These are phyloP conservation scores for Globisporangium apiculatum DNA, from an alignment of 352 stramenopile genomes.

Conservation along the genomic window DNA sequence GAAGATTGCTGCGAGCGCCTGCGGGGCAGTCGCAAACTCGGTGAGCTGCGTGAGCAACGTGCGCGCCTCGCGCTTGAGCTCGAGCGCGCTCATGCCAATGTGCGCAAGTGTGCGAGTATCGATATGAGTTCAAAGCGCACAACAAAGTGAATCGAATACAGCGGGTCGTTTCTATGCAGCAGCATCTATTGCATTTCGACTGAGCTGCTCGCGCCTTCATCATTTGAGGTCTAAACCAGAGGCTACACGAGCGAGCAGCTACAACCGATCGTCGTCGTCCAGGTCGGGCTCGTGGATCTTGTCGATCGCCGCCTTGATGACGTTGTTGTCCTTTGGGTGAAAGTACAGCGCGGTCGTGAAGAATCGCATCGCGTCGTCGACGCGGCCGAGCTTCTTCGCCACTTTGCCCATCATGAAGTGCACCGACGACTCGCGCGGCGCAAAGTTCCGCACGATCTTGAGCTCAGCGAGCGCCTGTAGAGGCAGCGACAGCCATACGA, in stretches of 20 bases:
- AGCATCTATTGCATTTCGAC: no score
- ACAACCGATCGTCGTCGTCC: conserved; percentile 46
- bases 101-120: no score
- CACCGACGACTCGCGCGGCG: conserved; percentile 94
- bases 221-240: no score
- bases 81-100: no score
- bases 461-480: conserved; percentile 84
- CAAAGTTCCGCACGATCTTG: conserved; percentile 88
- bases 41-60: conserved; percentile 48
- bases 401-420: conserved; percentile 97
- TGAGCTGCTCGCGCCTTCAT: no score
- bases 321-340: conserved; percentile 95
- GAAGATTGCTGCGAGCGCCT: conserved; percentile 47
- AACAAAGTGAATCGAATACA: no score
- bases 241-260: conserved; percentile 3
- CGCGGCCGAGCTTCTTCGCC: conserved; percentile 73
- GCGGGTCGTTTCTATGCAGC: no score
- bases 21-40: conserved; percentile 40
- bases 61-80: conserved; percentile 21
- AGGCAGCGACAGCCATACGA: no score
- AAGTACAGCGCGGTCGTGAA: conserved; percentile 96
- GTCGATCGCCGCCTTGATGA: conserved; percentile 96
- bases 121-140: no score
- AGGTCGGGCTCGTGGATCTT: conserved; percentile 73
- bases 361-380: conserved; percentile 92